Evolutionary conservation across 306 rosid species (phyloP), one percentile per base, ranked within the genome.

Genomic region (Canavalia gladiata): DNA sequence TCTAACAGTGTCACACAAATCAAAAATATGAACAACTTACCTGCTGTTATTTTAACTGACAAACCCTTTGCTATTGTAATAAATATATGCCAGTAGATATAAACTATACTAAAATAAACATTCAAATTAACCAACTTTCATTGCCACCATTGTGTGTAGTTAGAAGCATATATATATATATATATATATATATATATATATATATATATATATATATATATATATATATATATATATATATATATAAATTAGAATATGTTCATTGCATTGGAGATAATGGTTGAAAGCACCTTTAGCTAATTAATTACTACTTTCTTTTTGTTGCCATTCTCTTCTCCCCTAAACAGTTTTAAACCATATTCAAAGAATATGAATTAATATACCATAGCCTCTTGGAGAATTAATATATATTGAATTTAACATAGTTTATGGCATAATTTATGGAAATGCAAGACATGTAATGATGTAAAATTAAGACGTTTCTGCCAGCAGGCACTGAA

Each of bases 401-500:
- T 6, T 66, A 66, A 67, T 33, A 75, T 67, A 34, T 13, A 29
- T 57, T 57, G 50, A 81, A 82, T 47, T 12, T 50, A 69, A 76
- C 60, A 45, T 71, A 63, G 28, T 57, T 59, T 67, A 57, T 57
- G 67, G 28, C 49, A 30, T 2, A 67, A 43, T 43, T 50, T 47
- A 57, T 57, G 72, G 58, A 76, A 68, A 50, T 51, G 43, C 28
- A 45, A 55, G 62, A 77, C 34, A 69, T 28, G 68, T 4, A 30
- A 41, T 18, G 25, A 37, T 37, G 68, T 5, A 54, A 18, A 55
- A 62, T 81, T 49, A 77, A 82, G 56, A 46, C 2, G 68, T 74
- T 70, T 83, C 81, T 45, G 79, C 86, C 10, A 92, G 68, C 18
- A 92, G 77, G 54, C 85, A 84, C 58, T 82, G 88, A 66, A 92